Conservation (phyloP, 1,139 yeast genomes). For the Kodamaea anthophila region DNA sequence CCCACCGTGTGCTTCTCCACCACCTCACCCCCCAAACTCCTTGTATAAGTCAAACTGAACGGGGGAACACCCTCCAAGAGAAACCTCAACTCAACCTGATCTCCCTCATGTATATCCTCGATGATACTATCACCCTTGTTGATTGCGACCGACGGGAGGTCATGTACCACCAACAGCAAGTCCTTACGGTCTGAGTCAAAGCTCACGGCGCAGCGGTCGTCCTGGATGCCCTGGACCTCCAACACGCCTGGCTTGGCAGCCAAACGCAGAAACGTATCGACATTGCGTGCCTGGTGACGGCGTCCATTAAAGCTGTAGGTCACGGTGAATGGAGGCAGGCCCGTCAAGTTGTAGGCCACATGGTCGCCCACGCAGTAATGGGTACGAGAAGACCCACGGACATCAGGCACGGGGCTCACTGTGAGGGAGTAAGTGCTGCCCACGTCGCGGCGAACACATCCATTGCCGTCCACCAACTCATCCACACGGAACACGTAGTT, state of each 20-base stretch:
- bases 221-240: conserved; percentile 62
- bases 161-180: conserved; percentile 56
- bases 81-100: conserved; percentile 65
- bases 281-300: conserved; percentile 53
- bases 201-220: conserved; percentile 67
- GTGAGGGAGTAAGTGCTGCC: conserved; percentile 38
- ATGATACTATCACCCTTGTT: conserved; percentile 71
- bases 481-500: conserved; percentile 54
- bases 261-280: conserved; percentile 51
- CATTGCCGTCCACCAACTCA: conserved; percentile 60
- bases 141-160: conserved; percentile 86
- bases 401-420: conserved; percentile 73
- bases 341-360: conserved; percentile 67
- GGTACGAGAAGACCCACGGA: conserved; percentile 38
- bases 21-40: conserved; percentile 44
- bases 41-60: conserved; percentile 51
- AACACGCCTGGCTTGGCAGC: conserved; percentile 80
- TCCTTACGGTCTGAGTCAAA: conserved; percentile 37
- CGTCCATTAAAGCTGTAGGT: conserved; percentile 67
- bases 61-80: conserved; percentile 71
- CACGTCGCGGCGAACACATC: conserved; percentile 51
- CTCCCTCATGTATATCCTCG: conserved; percentile 88
- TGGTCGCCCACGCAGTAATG: conserved; percentile 90
- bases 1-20: conserved; percentile 74
- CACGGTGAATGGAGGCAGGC: conserved; percentile 73